A percentile compares a stretch with the other conserved stretches of the same genome.
phyloP scores from a whole-genome alignment of 257 asterid species.

The Paulownia fortunei region DNA sequence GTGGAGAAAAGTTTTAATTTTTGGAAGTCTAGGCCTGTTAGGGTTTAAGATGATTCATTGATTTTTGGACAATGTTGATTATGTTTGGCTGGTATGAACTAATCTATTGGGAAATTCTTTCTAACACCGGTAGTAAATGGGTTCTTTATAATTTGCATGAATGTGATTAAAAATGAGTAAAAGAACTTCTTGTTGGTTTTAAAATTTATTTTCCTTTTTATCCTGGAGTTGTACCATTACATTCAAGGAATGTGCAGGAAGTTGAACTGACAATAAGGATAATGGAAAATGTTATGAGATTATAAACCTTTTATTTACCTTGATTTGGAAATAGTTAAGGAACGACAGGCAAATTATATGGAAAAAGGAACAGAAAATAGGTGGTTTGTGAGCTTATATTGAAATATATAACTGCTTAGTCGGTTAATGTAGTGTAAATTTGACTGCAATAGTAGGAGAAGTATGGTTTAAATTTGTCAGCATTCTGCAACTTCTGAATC shows the following conservation, averaged over 20 bases:
- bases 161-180: not conserved
- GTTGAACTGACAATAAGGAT: slow-evolving; percentile 16
- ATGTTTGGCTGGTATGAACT: slow-evolving; percentile 9
- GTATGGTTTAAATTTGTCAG: not conserved
- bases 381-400: not conserved
- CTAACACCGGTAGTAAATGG: not conserved
- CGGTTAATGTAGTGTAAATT: not conserved
- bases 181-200: not conserved
- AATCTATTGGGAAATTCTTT: not conserved
- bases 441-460: not conserved
- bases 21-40: not conserved
- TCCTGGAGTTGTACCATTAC: slow-evolving; percentile 10
- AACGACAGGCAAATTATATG: not conserved
- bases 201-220: not conserved
- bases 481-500: slow-evolving; percentile 6
- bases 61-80: slow-evolving; percentile 16
- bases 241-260: not conserved
- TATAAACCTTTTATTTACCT: not conserved
- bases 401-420: not conserved
- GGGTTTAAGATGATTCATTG: slow-evolving; percentile 22
- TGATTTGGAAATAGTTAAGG: not conserved
- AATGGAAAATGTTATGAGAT: not conserved
- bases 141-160: slow-evolving; percentile 1
- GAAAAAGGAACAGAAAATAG: not conserved
- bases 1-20: not conserved